Evolutionary conservation across 2,329 filamentous ascomycete genomes (phyloP).

Genomic region (Colletotrichum liriopes): DNA sequence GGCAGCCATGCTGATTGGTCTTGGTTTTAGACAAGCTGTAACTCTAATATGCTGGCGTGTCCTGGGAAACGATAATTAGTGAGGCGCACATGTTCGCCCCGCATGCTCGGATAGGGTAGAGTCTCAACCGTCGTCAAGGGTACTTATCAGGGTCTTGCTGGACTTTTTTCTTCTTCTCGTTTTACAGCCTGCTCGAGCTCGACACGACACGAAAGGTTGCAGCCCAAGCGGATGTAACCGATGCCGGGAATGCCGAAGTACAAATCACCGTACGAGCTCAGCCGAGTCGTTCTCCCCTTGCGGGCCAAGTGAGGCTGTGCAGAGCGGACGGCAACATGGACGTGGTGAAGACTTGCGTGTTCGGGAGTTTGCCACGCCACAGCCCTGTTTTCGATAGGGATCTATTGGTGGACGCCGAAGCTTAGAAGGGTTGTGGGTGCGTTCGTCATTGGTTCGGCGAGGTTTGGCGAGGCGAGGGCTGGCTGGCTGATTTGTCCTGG

Average conservation of each 20-base stretch:
- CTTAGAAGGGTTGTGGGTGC: not conserved
- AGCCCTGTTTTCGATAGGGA: constrained; percentile 14
- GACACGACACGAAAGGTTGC: not conserved
- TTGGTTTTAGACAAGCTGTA: not conserved
- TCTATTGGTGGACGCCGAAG: not conserved
- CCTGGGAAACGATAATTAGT: not conserved
- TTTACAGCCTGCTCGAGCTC: not conserved
- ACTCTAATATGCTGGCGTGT: not conserved
- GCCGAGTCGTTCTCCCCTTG: constrained; percentile 1
- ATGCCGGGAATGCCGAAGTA: constrained; percentile 7
- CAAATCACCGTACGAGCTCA: constrained; percentile 8
- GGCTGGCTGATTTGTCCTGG: not conserved
- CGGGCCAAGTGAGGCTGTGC: constrained; percentile 28
- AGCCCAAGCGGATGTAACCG: not conserved
- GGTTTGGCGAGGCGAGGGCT: constrained; percentile 1
- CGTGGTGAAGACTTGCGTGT: not conserved
- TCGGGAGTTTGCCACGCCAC: constrained; percentile 8
- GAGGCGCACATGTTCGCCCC: not conserved
- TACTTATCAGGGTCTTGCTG: not conserved
- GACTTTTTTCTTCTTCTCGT: not conserved
- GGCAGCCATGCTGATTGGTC: not conserved
- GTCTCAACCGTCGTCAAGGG: not conserved
- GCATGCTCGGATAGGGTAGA: not conserved
- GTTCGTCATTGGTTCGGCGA: constrained; percentile 12
- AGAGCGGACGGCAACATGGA: not conserved